A percentile compares a stretch with the other conserved stretches of the same genome.
Evolutionary conservation across 805 yeast genomes (phyloP).

Genomic region (Yarrowia phangngaensis): DNA sequence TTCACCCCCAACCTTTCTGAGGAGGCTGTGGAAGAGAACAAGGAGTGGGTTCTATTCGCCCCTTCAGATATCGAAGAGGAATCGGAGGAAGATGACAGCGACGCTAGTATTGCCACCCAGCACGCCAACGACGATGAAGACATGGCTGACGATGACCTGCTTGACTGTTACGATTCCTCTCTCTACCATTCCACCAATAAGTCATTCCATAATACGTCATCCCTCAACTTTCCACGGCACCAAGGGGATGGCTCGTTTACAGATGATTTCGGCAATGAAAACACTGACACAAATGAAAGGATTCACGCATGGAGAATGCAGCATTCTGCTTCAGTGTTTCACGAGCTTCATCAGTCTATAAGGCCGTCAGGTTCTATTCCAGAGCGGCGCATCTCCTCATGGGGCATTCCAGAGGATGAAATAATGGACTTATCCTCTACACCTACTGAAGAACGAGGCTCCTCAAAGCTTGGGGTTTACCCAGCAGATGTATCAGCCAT

Average conservation of each 20-base stretch:
- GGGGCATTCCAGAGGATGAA: conserved; percentile 26
- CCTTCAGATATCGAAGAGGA: conserved; percentile 33
- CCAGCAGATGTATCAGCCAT: conserved; percentile 18
- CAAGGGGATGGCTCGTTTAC: conserved; percentile 39
- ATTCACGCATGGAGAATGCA: conserved; percentile 44
- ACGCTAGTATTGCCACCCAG: conserved; percentile 25
- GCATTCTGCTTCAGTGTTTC: conserved; percentile 38
- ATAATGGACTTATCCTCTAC: conserved; percentile 11
- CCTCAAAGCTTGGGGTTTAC: conserved; percentile 12
- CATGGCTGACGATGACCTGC: conserved; percentile 26
- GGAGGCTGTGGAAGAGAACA: conserved; percentile 29
- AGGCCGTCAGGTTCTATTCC: conserved; percentile 5
- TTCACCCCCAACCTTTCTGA: conserved; percentile 9
- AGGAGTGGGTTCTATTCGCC: conserved; percentile 43
- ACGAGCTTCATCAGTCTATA: conserved; percentile 35
- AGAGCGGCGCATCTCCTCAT: conserved; percentile 22
- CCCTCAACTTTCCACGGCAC: conserved; percentile 37
- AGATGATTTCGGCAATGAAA: conserved; percentile 22
- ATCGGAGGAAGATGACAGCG: conserved; percentile 28
- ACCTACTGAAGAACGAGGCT: not conserved
- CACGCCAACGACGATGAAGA: conserved; percentile 27
- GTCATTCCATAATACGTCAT: conserved; percentile 3
- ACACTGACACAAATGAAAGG: conserved; percentile 39
- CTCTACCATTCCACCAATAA: conserved; percentile 29
- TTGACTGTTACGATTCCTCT: conserved; percentile 23